Conservation (phyloP, 495 filamentous ascomycete genomes). For the Xylaria flabelliformis region DNA sequence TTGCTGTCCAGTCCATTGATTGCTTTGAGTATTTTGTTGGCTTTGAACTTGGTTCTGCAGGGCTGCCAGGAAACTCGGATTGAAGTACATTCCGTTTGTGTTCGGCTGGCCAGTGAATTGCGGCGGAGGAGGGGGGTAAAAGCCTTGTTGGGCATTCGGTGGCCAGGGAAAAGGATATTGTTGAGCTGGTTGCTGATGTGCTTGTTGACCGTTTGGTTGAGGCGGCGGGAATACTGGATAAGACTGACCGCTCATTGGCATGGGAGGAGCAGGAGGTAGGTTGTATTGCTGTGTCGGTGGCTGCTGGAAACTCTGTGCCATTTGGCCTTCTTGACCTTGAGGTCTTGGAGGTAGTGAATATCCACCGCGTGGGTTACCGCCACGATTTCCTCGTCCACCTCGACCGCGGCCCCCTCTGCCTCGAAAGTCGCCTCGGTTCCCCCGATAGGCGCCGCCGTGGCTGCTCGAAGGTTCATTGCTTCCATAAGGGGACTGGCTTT, state of each 20-base stretch:
- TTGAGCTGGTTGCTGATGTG: conserved; percentile 31
- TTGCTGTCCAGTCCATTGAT: conserved; percentile 51
- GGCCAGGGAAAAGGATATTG: conserved; percentile 37
- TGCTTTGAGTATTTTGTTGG: conserved; percentile 51
- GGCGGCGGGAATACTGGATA: conserved; percentile 29
- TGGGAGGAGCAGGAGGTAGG: conserved; percentile 29
- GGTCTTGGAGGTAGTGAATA: conserved; percentile 42
- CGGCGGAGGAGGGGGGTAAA: conserved; percentile 39
- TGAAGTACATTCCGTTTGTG: conserved; percentile 55
- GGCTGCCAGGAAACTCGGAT: conserved; percentile 65
- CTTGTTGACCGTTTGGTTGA: conserved; percentile 33
- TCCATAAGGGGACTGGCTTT: conserved; percentile 38
- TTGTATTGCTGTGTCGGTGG: conserved; percentile 38
- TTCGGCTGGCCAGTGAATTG: conserved; percentile 38
- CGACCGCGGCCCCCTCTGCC: conserved; percentile 56
- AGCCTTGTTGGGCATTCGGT: conserved; percentile 35
- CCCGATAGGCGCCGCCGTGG: conserved; percentile 43
- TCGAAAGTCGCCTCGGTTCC: conserved; percentile 46
- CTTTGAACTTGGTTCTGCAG: conserved; percentile 53
- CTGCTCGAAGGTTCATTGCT: conserved; percentile 40
- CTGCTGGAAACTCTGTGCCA: conserved; percentile 34
- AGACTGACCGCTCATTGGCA: conserved; percentile 24
- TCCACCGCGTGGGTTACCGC: conserved; percentile 41
- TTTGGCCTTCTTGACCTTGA: conserved; percentile 32
- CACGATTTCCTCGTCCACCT: conserved; percentile 45